phyloP scores from a whole-genome alignment of 1,284 basidiomycete species.

The Ceratobasidium sp. region DNA sequence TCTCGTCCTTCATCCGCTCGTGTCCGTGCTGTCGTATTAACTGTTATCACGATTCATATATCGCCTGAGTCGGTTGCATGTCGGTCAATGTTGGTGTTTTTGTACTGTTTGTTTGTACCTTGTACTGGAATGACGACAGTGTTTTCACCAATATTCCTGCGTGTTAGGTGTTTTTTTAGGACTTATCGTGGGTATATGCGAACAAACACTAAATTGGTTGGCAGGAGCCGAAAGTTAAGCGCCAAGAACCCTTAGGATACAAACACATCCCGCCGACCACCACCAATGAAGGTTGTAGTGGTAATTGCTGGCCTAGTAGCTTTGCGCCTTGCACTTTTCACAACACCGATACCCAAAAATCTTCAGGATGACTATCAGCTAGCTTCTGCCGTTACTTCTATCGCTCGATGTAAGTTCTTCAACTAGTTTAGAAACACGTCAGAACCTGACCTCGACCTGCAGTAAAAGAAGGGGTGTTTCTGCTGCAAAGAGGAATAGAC shows the following conservation, averaged over 20 bases:
- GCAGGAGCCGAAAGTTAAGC: no score
- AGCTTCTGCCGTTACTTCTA: constrained; percentile 82
- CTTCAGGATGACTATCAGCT: constrained; percentile 67
- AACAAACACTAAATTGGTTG: no score
- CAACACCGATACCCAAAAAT: constrained; percentile 47
- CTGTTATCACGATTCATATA: no score
- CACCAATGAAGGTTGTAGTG: constrained; percentile 21
- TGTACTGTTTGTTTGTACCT: no score
- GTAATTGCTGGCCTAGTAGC: constrained; percentile 37
- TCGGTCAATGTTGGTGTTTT: no score
- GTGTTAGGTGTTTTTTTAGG: no score
- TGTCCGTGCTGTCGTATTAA: no score
- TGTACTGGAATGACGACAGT: no score
- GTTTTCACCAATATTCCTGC: no score
- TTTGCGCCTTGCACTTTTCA: constrained; percentile 50
- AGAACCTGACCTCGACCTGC: constrained; percentile 24
- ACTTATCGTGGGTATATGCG: no score
- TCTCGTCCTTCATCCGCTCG: no score
- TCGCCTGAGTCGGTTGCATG: no score
- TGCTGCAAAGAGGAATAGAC: constrained; percentile 73
- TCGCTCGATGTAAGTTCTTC: constrained; percentile 58
- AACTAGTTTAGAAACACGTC: constrained; percentile 49
- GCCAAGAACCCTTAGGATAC: background rate
- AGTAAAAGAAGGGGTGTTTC: constrained; percentile 89
- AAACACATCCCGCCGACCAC: constrained; percentile 33